A percentile compares a stretch with the other conserved stretches of the same genome.
Evolutionary conservation across 352 stramenopile species (phyloP).

Genomic region (Saprolegnia diclina): DNA sequence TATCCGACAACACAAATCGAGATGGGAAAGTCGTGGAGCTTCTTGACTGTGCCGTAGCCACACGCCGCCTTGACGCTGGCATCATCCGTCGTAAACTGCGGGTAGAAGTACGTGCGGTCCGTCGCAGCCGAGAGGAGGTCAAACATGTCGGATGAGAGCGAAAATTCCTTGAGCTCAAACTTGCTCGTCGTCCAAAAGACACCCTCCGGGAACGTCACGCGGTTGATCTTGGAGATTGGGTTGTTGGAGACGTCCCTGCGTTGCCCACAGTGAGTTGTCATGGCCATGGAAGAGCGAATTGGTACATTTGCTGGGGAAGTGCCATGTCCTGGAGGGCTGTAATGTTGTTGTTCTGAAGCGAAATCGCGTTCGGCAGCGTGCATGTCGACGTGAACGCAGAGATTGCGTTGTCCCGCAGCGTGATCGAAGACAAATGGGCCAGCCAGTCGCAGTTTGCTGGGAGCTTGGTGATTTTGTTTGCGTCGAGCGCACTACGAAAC

Average conservation of each 20-base stretch:
- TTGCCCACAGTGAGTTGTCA: neutral
- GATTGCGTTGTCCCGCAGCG: neutral
- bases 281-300: neutral
- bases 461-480: neutral
- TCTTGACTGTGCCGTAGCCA: neutral
- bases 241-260: constrained; percentile 6
- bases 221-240: constrained; percentile 4
- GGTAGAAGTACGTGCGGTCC: neutral
- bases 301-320: constrained; percentile 4
- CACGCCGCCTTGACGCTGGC: neutral
- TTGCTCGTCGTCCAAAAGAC: neutral
- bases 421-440: neutral
- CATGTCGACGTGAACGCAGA: neutral
- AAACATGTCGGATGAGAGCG: neutral
- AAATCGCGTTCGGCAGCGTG: constrained; percentile 1
- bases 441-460: neutral
- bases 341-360: constrained; percentile 6
- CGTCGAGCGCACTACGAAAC: constrained; percentile 7
- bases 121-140: constrained; percentile 1
- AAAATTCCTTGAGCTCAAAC: constrained; percentile 10
- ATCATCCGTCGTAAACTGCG: neutral
- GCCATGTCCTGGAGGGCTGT: neutral
- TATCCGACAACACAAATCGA: neutral
- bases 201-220: constrained; percentile 1
- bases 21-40: constrained; percentile 6